These are phyloP conservation scores for Hortaea sp. DNA, from an alignment of 2,329 filamentous ascomycete species.

Conservation along the genomic window DNA sequence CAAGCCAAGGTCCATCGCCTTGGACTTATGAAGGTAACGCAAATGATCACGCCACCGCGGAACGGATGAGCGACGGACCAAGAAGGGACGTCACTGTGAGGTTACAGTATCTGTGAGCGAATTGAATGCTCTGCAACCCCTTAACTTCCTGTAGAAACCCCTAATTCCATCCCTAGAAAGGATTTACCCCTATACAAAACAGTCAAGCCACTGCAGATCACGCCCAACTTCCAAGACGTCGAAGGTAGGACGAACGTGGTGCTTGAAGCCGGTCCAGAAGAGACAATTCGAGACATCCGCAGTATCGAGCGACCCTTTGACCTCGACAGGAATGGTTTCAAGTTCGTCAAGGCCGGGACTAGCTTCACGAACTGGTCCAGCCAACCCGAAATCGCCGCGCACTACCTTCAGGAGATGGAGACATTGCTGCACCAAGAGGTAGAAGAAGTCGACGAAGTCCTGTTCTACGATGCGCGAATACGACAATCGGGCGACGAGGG, in stretches of 20 bases:
- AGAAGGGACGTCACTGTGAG: conserved; percentile 21
- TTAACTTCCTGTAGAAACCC: no score
- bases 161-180: neutral
- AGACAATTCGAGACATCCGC: conserved; percentile 14
- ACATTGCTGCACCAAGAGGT: conserved; percentile 13
- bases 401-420: conserved; percentile 13
- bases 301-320: conserved; percentile 8
- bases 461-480: conserved; percentile 17
- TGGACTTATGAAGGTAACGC: no score
- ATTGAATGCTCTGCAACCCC: no score
- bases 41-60: no score
- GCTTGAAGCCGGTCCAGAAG: conserved; percentile 10
- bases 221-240: conserved; percentile 15
- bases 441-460: conserved; percentile 17
- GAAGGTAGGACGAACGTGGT: conserved; percentile 14
- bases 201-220: conserved; percentile 19
- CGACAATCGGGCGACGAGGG: conserved; percentile 14
- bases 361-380: conserved; percentile 10
- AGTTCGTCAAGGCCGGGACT: conserved; percentile 12
- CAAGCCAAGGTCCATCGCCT: no score
- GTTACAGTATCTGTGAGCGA: conserved; percentile 14
- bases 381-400: conserved; percentile 9
- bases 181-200: conserved; percentile 16
- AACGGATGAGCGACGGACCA: no score
- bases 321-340: conserved; percentile 16